Evolutionary conservation across 257 asterid species (phyloP), one percentile per base, ranked within the genome.

Genomic region (Cynanchum wilfordii): DNA sequence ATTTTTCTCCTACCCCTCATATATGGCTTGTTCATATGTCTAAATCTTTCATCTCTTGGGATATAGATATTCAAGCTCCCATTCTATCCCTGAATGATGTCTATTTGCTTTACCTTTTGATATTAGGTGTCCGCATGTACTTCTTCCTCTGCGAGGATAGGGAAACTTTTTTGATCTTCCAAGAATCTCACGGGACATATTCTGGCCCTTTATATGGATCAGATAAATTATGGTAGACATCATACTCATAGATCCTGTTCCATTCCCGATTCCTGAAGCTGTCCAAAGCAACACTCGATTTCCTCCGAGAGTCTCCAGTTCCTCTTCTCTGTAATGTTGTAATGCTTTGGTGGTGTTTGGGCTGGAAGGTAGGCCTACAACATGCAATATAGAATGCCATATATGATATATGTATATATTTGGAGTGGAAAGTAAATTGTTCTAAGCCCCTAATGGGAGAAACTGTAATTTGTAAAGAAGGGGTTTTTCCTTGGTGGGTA

Each of bases 21-120:
- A 33, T 4, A 33, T 33, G 92, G 82, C 81, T 81, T 69, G 86
- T 90, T 90, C 77, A 84, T 33, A 52, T 79, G 89, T 25, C 90
- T 88, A 52, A 90, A 90, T 0, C 85, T 83, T 74, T 90, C 96
- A 45, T 88, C 94, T 80, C 94, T 77, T 7, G 92, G 96, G 2
- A 88, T 88, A 22, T 86, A 90, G n/a, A 86, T 80, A 69, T 78
- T 86, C 65, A 88, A 79, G 78, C 87, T 83, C 10, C 27, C 44
- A 63, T 1, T 42, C 33, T n/a, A 7, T 1, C 10, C 29, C 52
- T 42, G 38, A 33, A 33, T 33, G 38, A 33, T n/a, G 2, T n/a
- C 27, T 42, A 16, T 19, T 19, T 20, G 17, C 49, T 38, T 40
- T 42, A 38, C 19, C 70, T 33, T 33, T 33, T 33, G 38, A 33